Percentiles rank a stretch among this genome's conserved stretches.
phyloP scores from a whole-genome alignment of 768 basidiomycete species.

The Xanthoconium stramineum region DNA sequence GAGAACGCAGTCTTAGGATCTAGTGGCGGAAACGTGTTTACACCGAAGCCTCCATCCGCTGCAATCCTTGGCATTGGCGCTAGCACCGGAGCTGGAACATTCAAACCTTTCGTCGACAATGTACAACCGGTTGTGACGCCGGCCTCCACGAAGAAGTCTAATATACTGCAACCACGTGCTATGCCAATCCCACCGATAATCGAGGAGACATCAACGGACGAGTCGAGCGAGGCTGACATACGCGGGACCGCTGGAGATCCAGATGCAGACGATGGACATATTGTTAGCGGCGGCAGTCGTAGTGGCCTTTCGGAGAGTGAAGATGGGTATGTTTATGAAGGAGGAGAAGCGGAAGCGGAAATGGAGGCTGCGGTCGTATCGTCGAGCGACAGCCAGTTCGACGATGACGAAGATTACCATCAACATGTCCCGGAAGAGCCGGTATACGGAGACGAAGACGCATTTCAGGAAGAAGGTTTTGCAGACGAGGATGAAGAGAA shows the following conservation, averaged over 20 bases:
- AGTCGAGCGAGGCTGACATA: slow-evolving; percentile 30
- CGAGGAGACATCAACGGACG: slow-evolving; percentile 31
- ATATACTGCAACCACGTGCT: slow-evolving; percentile 18
- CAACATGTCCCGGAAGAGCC: slow-evolving; percentile 8
- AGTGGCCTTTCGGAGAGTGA: slow-evolving; percentile 33
- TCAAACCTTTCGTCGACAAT: slow-evolving; percentile 38
- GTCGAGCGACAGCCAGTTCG: slow-evolving; percentile 32
- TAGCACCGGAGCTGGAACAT: slow-evolving; percentile 16
- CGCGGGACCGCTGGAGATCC: slow-evolving; percentile 17
- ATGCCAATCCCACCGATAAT: slow-evolving; percentile 17
- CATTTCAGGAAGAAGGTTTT: slow-evolving; percentile 27
- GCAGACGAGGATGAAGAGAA: slow-evolving; percentile 31
- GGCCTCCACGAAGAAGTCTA: slow-evolving; percentile 20
- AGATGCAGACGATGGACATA: slow-evolving; percentile 25
- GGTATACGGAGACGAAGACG: slow-evolving; percentile 23
- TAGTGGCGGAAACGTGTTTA: slow-evolving; percentile 32
- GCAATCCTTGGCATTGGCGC: slow-evolving; percentile 5
- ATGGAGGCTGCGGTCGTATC: slow-evolving; percentile 25
- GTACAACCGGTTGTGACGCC: slow-evolving; percentile 14
- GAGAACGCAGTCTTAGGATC: slow-evolving; percentile 32
- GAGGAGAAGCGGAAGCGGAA: slow-evolving; percentile 25
- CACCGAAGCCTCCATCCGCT: slow-evolving; percentile 41
- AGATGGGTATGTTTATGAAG: slow-evolving; percentile 33
- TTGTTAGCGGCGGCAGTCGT: slow-evolving; percentile 26
- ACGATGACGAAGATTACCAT: slow-evolving; percentile 28